phyloP scores from a whole-genome alignment of 2,329 filamentous ascomycete species.

The Dendrostoma leiphaemia region DNA sequence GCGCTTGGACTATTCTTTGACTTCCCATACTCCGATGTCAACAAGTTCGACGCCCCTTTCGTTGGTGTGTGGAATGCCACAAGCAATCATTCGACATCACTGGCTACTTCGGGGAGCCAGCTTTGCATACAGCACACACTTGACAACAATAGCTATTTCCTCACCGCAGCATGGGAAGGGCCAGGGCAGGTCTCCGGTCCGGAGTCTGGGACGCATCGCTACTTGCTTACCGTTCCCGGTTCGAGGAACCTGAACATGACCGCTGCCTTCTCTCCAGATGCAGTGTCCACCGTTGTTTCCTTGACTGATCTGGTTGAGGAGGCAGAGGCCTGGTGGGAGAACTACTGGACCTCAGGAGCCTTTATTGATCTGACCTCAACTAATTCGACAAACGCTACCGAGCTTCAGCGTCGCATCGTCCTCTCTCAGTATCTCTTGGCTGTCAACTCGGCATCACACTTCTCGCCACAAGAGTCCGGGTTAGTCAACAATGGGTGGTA shows the following conservation, averaged over 20 bases:
- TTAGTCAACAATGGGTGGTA: slow-evolving; percentile 56
- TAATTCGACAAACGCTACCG: slow-evolving; percentile 38
- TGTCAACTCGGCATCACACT: slow-evolving; percentile 48
- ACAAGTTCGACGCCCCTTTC: slow-evolving; percentile 54
- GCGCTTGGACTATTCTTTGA: slow-evolving; percentile 48
- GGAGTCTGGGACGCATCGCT: slow-evolving; percentile 38
- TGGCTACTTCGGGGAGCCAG: slow-evolving; percentile 27
- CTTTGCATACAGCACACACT: slow-evolving; percentile 43
- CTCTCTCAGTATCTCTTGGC: slow-evolving; percentile 52
- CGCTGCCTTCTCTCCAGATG: slow-evolving; percentile 30
- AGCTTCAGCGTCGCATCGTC: slow-evolving; percentile 51
- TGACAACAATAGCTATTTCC: slow-evolving; percentile 40
- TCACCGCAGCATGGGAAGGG: slow-evolving; percentile 36
- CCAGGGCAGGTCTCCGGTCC: slow-evolving; percentile 32
- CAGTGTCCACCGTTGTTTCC: slow-evolving; percentile 21
- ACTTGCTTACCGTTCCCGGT: slow-evolving; percentile 32
- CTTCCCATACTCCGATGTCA: slow-evolving; percentile 46
- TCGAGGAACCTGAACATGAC: slow-evolving; percentile 28
- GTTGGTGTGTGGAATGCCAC: slow-evolving; percentile 51
- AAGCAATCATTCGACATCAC: slow-evolving; percentile 38
- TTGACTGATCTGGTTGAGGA: slow-evolving; percentile 27
- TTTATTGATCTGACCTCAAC: slow-evolving; percentile 49
- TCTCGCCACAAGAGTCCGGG: slow-evolving; percentile 44
- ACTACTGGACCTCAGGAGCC: slow-evolving; percentile 49
- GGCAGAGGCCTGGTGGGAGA: slow-evolving; percentile 43